A percentile compares a stretch with the other conserved stretches of the same genome.
Evolutionary conservation across 1,284 basidiomycete species (phyloP).

Genomic region (Puccinia horiana): DNA sequence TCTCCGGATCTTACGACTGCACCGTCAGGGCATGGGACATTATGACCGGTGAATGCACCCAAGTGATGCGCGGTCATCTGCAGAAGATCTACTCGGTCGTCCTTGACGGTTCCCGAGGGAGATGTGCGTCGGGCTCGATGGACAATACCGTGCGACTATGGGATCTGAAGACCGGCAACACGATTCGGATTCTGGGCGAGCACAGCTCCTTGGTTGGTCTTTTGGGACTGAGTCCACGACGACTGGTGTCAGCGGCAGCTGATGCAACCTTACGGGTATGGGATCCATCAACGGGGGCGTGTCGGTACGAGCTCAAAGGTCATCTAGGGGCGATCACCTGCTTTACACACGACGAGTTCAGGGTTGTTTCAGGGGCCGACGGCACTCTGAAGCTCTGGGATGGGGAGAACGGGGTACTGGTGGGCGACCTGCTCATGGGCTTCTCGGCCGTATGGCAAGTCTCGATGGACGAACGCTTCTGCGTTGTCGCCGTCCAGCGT

Average conservation of each 20-base stretch:
- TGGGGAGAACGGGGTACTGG: slow-evolving; percentile 75
- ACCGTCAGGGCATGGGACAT: slow-evolving; percentile 93
- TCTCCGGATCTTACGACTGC: slow-evolving; percentile 93
- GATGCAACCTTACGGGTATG: slow-evolving; percentile 89
- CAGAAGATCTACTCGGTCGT: slow-evolving; percentile 85
- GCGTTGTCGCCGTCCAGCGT: slow-evolving; percentile 71
- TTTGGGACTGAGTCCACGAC: slow-evolving; percentile 69
- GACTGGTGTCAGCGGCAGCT: slow-evolving; percentile 87
- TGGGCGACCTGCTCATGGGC: slow-evolving; percentile 80
- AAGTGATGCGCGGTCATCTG: slow-evolving; percentile 78
- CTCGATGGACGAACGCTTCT: slow-evolving; percentile 84
- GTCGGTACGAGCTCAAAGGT: slow-evolving; percentile 76
- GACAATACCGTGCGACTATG: slow-evolving; percentile 91
- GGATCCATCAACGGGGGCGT: slow-evolving; percentile 78
- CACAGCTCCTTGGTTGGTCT: slow-evolving; percentile 57
- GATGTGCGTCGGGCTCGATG: slow-evolving; percentile 92
- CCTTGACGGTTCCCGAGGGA: slow-evolving; percentile 66
- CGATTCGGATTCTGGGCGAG: slow-evolving; percentile 69
- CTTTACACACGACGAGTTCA: slow-evolving; percentile 95
- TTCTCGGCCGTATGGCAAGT: slow-evolving; percentile 95
- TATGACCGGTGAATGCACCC: slow-evolving; percentile 78
- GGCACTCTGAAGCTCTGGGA: slow-evolving; percentile 98
- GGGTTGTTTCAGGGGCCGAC: slow-evolving; percentile 87
- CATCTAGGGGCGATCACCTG: slow-evolving; percentile 94
- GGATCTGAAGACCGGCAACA: slow-evolving; percentile 77